Base-by-base conservation (phyloP, 768 basidiomycete species). In the Boletus rufocinnamomeus region DNA sequence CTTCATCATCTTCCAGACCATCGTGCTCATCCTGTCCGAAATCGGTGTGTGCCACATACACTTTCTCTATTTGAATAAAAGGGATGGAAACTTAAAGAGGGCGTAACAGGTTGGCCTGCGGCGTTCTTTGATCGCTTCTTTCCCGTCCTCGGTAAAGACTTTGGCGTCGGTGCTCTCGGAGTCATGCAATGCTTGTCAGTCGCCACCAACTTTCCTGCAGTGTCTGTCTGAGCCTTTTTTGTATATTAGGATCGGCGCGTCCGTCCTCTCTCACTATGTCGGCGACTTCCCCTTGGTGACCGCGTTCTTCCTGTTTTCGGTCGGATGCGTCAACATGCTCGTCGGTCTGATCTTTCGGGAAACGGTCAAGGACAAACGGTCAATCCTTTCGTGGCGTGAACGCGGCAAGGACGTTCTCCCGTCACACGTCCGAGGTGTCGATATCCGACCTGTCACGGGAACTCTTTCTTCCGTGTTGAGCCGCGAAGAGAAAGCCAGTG, bases 141-240 rank as follows among this genome's bases (percentile, higher is more conserved):
- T 76, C 95, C 95, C 32, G 88, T 96, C 46, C 84, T 97, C n/a
- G 94, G 95, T 19, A 79, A 79, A 10, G 78, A 84, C 53, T 95
- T 95, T 70, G 94, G 95, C 46, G 79, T 95, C 17, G 95, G 94
- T 40, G 84, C 92, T 21, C 81, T 96, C 19, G 95, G 95, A 19
- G 84, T 93, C 57, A 89, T 95, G 76, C 89, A 96, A 75, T 84
- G 85, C 76, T 78, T 95, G 87, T 90, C 70, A 68, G 86, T 78
- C 5, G 11, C 32, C 47, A 4, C 27, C 25, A 10, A 6, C 25
- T n/a, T 23, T 47, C n/a, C 13, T 23, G 10, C 21, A 2, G 16
- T 43, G 11, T 48, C 21, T 44, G 47, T 45, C 35, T 52, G 16
- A 64, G 8, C 46, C 16, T 3, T 28, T 14, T 32, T 14, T 14